Percentiles rank a stretch among this genome's conserved stretches.
phyloP scores from a whole-genome alignment of 2,329 filamentous ascomycete species.

The Phyllosticta capitalensis region DNA sequence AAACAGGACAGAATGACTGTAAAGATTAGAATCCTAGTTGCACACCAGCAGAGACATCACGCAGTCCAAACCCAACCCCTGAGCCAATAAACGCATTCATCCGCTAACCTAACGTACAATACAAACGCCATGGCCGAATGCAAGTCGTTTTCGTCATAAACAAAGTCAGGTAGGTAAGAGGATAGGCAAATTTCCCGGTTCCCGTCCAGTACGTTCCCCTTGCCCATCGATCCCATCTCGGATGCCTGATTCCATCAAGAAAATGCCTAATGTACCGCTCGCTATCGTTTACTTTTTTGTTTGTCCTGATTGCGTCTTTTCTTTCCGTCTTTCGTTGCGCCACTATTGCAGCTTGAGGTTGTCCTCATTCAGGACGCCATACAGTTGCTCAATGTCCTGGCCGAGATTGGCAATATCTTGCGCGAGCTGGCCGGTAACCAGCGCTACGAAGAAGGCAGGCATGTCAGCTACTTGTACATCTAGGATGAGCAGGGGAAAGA shows the following conservation, averaged over 20 bases:
- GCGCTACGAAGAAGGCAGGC: conserved; percentile 32
- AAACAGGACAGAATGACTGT: too few relatives aligned
- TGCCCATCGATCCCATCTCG: not conserved
- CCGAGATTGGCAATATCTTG: conserved; percentile 46
- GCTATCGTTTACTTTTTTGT: not conserved
- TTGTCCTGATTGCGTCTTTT: not conserved
- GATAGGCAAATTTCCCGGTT: not conserved
- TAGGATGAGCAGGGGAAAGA: not conserved
- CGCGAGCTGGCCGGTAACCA: conserved; percentile 53
- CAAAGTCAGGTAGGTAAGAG: not conserved
- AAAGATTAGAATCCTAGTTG: too few relatives aligned
- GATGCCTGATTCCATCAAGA: not conserved
- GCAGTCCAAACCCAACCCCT: not conserved
- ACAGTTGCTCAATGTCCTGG: conserved; percentile 48
- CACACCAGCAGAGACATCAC: not conserved
- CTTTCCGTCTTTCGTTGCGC: not conserved
- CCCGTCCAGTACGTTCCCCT: not conserved
- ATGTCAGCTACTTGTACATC: not conserved
- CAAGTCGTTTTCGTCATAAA: not conserved
- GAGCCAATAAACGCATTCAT: not conserved
- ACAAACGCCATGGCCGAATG: not conserved
- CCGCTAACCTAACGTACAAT: not conserved
- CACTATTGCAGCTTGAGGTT: conserved; percentile 44
- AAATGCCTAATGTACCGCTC: not conserved
- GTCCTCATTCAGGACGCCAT: conserved; percentile 53